Evolutionary conservation across 202 grass and related monocot genomes (phyloP).

Genomic region (Brachypodium distachyon): DNA sequence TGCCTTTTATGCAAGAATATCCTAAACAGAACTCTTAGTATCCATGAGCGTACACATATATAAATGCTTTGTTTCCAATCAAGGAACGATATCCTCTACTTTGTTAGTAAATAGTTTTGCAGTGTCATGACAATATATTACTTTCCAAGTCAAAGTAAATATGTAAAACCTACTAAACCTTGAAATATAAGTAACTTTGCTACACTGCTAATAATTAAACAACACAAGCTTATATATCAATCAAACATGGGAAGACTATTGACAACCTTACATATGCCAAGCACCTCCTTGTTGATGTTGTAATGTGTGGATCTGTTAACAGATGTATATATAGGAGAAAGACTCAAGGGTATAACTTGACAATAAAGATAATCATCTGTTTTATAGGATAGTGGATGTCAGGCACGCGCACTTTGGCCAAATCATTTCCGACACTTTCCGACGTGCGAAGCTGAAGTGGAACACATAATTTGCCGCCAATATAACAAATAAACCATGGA

Average conservation of each 20-base stretch:
- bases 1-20: neutral
- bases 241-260: neutral
- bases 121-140: neutral
- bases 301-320: neutral
- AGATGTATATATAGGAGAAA: neutral
- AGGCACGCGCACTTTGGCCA: neutral
- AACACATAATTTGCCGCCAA: neutral
- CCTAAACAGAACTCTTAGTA: neutral
- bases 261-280: neutral
- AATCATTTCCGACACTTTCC: neutral
- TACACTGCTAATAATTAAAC: neutral
- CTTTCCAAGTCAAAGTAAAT: neutral
- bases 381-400: neutral
- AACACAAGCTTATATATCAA: neutral
- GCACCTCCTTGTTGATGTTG: neutral
- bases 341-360: neutral
- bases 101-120: neutral
- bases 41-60: no score
- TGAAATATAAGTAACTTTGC: neutral
- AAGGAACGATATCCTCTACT: neutral
- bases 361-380: neutral
- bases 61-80: neutral
- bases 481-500: neutral
- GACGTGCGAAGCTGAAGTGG: neutral
- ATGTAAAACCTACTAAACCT: neutral